A percentile compares a stretch with the other conserved stretches of the same genome.
These are phyloP conservation scores for Acanthamoeba castellanii DNA, from an alignment of 208 protist genomes.

Conservation along the genomic window DNA sequence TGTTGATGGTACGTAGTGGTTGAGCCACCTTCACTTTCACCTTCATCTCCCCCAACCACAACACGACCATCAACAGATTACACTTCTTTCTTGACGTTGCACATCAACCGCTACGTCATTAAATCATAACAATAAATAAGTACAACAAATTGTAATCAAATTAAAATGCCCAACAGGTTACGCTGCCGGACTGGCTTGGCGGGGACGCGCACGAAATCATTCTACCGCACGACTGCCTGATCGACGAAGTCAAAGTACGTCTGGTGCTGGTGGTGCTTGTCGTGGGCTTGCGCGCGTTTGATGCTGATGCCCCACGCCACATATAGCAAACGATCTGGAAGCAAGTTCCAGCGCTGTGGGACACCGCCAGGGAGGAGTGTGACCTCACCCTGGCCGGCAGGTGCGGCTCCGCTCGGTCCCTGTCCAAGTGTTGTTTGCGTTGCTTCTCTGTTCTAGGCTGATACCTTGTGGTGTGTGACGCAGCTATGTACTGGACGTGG, in stretches of 20 bases:
- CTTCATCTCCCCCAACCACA: not conserved
- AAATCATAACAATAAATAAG: not conserved
- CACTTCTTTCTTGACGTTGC: not conserved
- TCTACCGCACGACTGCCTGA: not conserved
- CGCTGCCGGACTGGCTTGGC: not conserved
- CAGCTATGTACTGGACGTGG: constrained; percentile 3
- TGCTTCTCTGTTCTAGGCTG: not conserved
- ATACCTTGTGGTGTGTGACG: no score
- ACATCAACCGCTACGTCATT: no score
- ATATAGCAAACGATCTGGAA: constrained; percentile 15
- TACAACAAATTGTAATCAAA: not conserved
- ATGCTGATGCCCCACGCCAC: no score
- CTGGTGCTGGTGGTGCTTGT: no score
- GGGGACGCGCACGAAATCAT: not conserved
- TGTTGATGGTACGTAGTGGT: not conserved
- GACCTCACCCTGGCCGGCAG: not conserved
- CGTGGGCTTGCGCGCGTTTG: no score
- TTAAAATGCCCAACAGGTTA: not conserved
- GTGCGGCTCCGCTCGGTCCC: not conserved
- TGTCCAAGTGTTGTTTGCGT: not conserved
- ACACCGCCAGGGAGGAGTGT: not conserved
- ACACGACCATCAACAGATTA: no score
- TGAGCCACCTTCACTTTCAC: not conserved
- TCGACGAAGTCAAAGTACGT: constrained; percentile 24
- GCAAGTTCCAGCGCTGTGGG: constrained; percentile 2